phyloP scores from a whole-genome alignment of 2,329 filamentous ascomycete species.

The Diaporthe caulivora region DNA sequence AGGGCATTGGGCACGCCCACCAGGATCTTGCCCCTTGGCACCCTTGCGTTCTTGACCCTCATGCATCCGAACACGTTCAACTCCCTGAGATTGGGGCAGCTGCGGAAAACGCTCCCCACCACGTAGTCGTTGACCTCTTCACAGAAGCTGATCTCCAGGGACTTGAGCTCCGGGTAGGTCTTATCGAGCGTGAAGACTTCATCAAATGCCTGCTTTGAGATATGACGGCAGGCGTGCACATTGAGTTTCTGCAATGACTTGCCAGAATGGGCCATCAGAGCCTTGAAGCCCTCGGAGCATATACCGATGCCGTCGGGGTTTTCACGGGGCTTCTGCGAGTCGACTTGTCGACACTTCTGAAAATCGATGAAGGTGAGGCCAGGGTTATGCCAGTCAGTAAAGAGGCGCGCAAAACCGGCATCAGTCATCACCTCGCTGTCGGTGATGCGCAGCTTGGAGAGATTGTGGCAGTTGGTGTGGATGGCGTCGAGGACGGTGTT shows the following conservation, averaged over 20 bases:
- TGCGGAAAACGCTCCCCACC: conserved; percentile 72
- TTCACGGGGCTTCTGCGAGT: conserved; percentile 76
- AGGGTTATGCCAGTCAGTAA: conserved; percentile 81
- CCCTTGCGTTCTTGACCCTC: conserved; percentile 66
- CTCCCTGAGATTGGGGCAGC: conserved; percentile 71
- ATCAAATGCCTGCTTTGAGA: conserved; percentile 78
- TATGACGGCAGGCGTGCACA: conserved; percentile 87
- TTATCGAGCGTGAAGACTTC: conserved; percentile 75
- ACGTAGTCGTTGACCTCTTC: conserved; percentile 75
- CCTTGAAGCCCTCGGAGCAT: conserved; percentile 80
- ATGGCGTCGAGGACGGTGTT: conserved; percentile 79
- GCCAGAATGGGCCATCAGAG: conserved; percentile 88
- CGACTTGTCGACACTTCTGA: conserved; percentile 81
- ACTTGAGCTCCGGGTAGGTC: conserved; percentile 74
- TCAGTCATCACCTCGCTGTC: conserved; percentile 84
- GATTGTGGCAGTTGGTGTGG: conserved; percentile 74
- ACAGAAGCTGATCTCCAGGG: conserved; percentile 84
- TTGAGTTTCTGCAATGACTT: conserved; percentile 74
- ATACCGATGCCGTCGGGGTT: conserved; percentile 78
- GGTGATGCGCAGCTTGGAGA: conserved; percentile 84
- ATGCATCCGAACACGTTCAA: conserved; percentile 76
- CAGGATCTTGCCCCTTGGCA: conserved; percentile 67
- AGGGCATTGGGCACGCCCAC: conserved; percentile 70
- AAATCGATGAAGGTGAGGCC: conserved; percentile 80
- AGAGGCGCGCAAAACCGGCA: conserved; percentile 77